Evolutionary conservation across 805 yeast species (phyloP).

Genomic region (Teunomyces stri): DNA sequence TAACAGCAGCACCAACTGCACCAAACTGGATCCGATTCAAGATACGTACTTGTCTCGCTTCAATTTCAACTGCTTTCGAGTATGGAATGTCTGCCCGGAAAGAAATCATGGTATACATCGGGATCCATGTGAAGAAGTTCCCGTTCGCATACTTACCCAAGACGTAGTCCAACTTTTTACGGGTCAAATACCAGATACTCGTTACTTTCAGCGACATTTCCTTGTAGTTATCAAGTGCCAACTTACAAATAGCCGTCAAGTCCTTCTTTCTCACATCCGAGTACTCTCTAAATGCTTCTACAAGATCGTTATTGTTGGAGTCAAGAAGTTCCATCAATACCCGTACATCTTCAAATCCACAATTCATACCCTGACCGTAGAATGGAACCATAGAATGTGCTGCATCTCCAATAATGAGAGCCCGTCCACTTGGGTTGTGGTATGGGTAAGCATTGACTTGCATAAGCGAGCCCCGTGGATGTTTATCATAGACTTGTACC

Average conservation of each 20-base stretch:
- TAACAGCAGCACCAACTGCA: conserved; percentile 7
- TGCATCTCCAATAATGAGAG: conserved; percentile 83
- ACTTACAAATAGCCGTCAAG: conserved; percentile 67
- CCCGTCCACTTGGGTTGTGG: conserved; percentile 56
- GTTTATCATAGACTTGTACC: conserved; percentile 46
- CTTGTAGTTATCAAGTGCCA: conserved; percentile 76
- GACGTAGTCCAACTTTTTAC: conserved; percentile 66
- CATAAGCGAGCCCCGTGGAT: conserved; percentile 78
- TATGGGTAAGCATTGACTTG: conserved; percentile 71
- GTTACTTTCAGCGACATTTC: conserved; percentile 87
- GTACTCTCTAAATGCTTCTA: conserved; percentile 53
- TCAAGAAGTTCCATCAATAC: conserved; percentile 54
- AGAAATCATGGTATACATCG: conserved; percentile 89
- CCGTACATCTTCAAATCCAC: conserved; percentile 89
- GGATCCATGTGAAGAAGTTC: conserved; percentile 57
- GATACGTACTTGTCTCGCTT: conserved; percentile 53
- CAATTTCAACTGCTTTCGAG: conserved; percentile 58
- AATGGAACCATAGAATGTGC: conserved; percentile 98
- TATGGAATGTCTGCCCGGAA: conserved; percentile 82
- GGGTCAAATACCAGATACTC: conserved; percentile 53
- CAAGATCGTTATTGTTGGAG: conserved; percentile 39
- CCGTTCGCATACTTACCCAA: conserved; percentile 60
- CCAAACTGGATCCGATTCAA: conserved; percentile 33
- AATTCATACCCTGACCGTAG: conserved; percentile 96
- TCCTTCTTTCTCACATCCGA: conserved; percentile 59